Base-by-base conservation (phyloP, 495 filamentous ascomycete species). In the Penicillium pancosmium region DNA sequence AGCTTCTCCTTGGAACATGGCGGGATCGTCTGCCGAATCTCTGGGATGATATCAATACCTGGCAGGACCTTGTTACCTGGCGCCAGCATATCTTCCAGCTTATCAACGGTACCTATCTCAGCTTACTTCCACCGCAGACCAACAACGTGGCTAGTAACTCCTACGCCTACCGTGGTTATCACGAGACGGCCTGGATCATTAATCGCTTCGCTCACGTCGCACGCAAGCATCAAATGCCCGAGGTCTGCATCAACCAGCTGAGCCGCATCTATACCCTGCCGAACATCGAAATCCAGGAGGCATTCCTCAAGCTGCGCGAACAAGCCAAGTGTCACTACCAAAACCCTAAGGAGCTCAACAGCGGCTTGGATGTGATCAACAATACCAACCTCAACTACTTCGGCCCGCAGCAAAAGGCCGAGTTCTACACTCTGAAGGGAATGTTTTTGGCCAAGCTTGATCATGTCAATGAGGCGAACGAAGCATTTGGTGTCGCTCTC, bases 331-430 rank as follows among this genome's bases (percentile, higher is more conserved):
- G 94, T 68, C 94, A 98, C 71, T 99, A 98, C 70, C 93, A 98
- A 72, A 97, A 98, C 65, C 87, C 85, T 0, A 86, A 86, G 16
- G 95, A 99, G 68, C 86, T 99, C 35, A 92, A 85, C 49, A 93
- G 86, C 68, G 95, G 95, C 2, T 68, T 99, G 56, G 95, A 99
- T 71, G 95, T 99, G 7, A 99, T 99, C 65, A 98, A 99, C 73
- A 99, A 99, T 65, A 99, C 95, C 54, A 99, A 99, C 61, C 85
- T 99, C 27, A 96, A 94, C 67, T 99, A 97, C 75, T 99, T 99
- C 70, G 94, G 91, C 56, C 80, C 89, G 7, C 87, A 92, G 67
- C 95, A 99, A 70, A 98, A 97, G 73, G 95, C 95, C 5, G 95
- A 99, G 69, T 99, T 99, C 75, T 98, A 96, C 76, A 99, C 93